Percentiles rank a stretch among this genome's conserved stretches.
These are phyloP conservation scores for Chenopodium formosanum DNA, from an alignment of 148 eudicot species.

Conservation along the genomic window DNA sequence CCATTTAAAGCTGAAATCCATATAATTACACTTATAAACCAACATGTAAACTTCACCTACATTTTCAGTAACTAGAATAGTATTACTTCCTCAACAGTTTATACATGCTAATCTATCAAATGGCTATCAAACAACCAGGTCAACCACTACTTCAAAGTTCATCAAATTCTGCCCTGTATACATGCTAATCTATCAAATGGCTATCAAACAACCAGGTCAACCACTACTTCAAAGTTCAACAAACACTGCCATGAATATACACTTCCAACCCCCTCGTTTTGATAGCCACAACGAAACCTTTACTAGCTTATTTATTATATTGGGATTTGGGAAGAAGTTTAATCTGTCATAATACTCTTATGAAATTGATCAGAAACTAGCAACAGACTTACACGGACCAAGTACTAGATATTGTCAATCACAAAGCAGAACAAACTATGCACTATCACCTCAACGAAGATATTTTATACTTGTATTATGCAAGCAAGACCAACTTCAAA, in stretches of 20 bases:
- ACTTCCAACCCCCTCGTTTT: background rate
- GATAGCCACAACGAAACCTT: background rate
- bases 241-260: background rate
- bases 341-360: background rate
- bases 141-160: background rate
- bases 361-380: background rate
- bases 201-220: too few species aligned
- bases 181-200: too few species aligned
- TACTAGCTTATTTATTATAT: background rate
- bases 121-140: too few species aligned
- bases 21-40: too few species aligned
- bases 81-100: background rate
- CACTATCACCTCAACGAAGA: too few species aligned
- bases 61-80: background rate
- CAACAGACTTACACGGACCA: background rate
- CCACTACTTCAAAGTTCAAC: background rate
- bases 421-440: too few species aligned
- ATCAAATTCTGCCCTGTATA: background rate
- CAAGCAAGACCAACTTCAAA: background rate
- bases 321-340: background rate
- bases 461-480: too few species aligned
- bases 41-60: too few species aligned
- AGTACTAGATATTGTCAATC: background rate
- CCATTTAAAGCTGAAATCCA: too few species aligned
- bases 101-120: constrained; percentile 7